These are phyloP conservation scores for Gamarada debralockiae DNA, from an alignment of 495 filamentous ascomycete species.

Conservation along the genomic window DNA sequence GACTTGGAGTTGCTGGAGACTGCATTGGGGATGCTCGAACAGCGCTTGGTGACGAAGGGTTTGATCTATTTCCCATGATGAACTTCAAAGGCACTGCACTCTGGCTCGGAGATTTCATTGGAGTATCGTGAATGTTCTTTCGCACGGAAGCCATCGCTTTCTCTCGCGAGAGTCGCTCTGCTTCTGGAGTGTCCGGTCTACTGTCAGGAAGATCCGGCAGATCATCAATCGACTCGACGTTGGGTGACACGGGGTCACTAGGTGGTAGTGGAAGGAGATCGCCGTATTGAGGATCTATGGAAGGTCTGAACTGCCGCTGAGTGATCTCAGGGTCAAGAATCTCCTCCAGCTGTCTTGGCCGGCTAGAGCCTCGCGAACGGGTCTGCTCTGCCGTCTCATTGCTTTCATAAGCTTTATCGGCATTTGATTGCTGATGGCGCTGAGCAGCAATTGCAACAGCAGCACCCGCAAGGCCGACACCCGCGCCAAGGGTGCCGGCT, in stretches of 20 bases:
- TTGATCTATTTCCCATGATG: conserved; percentile 38
- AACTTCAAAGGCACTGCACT: conserved; percentile 47
- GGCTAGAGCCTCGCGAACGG: conserved; percentile 2
- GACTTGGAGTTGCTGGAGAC: conserved; percentile 29
- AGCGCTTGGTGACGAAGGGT: conserved; percentile 36
- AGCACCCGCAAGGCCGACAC: conserved; percentile 50
- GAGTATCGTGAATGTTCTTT: conserved; percentile 19
- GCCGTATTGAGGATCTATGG: conserved; percentile 53
- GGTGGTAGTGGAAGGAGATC: conserved; percentile 53
- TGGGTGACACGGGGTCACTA: conserved; percentile 37
- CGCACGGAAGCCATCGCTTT: conserved; percentile 7
- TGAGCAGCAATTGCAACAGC: conserved; percentile 36
- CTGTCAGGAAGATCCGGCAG: conserved; percentile 49
- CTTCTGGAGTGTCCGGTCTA: conserved; percentile 41
- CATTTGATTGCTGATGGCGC: conserved; percentile 32
- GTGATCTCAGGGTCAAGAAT: conserved; percentile 46
- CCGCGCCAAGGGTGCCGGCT: conserved; percentile 57
- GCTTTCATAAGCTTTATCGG: conserved; percentile 17
- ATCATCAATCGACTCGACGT: conserved; percentile 19
- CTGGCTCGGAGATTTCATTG: conserved; percentile 39
- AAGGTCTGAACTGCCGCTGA: conserved; percentile 44
- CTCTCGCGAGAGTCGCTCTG: conserved; percentile 16
- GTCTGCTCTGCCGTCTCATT: conserved; percentile 4
- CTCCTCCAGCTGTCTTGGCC: conserved; percentile 2
- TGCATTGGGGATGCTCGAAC: conserved; percentile 33